Percentiles rank a stretch among this genome's conserved stretches.
These are phyloP conservation scores for Prinsepia uniflora DNA, from an alignment of 306 rosid genomes.

Conservation along the genomic window DNA sequence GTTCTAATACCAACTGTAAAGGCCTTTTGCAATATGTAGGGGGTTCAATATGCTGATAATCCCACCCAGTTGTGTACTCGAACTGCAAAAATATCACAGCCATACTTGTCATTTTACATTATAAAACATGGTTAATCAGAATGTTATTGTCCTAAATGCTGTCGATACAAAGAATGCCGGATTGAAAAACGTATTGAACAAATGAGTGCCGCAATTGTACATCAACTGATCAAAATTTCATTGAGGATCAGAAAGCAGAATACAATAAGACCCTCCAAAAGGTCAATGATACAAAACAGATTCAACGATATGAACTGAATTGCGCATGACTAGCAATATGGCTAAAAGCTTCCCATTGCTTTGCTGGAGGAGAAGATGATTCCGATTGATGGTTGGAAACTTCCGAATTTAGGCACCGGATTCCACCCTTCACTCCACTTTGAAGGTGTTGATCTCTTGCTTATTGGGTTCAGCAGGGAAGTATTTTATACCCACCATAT, in stretches of 20 bases:
- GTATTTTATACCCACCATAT: slow-evolving; percentile 70
- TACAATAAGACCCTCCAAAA: not conserved
- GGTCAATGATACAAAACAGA: not conserved
- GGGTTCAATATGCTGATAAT: too few relatives aligned
- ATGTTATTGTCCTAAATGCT: not conserved
- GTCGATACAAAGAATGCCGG: not conserved
- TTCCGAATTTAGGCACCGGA: not conserved
- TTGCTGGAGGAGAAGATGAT: not conserved
- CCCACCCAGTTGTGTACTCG: too few relatives aligned
- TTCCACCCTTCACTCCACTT: slow-evolving; percentile 20
- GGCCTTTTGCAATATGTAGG: too few relatives aligned
- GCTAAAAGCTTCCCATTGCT: not conserved
- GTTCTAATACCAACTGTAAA: too few relatives aligned
- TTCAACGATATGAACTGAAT: not conserved
- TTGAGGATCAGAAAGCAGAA: not conserved
- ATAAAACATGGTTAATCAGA: too few relatives aligned
- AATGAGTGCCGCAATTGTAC: not conserved
- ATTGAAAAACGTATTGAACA: not conserved
- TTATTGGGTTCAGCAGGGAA: slow-evolving; percentile 66
- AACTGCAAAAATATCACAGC: too few relatives aligned
- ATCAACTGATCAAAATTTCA: slow-evolving; percentile 1
- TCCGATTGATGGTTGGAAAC: not conserved
- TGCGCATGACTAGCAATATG: not conserved
- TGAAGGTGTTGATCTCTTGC: slow-evolving; percentile 27
- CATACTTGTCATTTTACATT: too few relatives aligned